These are phyloP conservation scores for Botrytis cinerea DNA, from an alignment of 2,329 filamentous ascomycete species.

Conservation along the genomic window DNA sequence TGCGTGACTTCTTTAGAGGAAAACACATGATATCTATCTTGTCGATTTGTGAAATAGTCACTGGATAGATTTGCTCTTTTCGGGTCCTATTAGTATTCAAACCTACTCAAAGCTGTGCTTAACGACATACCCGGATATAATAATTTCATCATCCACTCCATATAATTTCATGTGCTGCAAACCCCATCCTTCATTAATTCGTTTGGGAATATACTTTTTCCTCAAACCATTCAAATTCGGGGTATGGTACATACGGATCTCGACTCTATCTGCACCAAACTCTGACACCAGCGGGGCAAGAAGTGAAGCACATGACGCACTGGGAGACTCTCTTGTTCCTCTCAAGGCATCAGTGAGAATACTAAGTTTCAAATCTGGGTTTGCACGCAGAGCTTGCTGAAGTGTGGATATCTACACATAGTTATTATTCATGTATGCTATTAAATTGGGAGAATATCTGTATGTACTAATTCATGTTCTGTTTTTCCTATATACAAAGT, in stretches of 20 bases:
- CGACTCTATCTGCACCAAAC: conserved; percentile 81
- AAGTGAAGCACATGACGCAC: conserved; percentile 84
- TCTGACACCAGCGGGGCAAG: conserved; percentile 80
- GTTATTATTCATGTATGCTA: conserved; percentile 13
- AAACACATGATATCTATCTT: conserved; percentile 94
- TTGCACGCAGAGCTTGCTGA: conserved; percentile 70
- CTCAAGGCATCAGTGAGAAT: conserved; percentile 90
- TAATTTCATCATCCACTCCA: conserved; percentile 91
- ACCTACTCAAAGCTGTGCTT: neutral
- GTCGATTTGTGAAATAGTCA: conserved; percentile 95
- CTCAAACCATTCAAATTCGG: conserved; percentile 87
- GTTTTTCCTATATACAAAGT: conserved; percentile 95
- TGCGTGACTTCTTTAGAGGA: conserved; percentile 75
- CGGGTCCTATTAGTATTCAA: neutral
- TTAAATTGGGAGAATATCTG: conserved; percentile 3
- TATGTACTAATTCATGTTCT: conserved; percentile 70
- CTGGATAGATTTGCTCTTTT: conserved; percentile 78
- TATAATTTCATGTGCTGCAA: conserved; percentile 99
- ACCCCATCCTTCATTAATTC: conserved; percentile 98
- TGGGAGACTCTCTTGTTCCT: conserved; percentile 85
- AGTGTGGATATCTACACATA: conserved; percentile 68
- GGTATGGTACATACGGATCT: conserved; percentile 97
- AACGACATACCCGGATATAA: conserved; percentile 76
- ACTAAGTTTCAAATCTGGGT: conserved; percentile 77
- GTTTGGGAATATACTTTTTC: conserved; percentile 80